These are phyloP conservation scores for Striga asiatica DNA, from an alignment of 257 asterid genomes.

Conservation along the genomic window DNA sequence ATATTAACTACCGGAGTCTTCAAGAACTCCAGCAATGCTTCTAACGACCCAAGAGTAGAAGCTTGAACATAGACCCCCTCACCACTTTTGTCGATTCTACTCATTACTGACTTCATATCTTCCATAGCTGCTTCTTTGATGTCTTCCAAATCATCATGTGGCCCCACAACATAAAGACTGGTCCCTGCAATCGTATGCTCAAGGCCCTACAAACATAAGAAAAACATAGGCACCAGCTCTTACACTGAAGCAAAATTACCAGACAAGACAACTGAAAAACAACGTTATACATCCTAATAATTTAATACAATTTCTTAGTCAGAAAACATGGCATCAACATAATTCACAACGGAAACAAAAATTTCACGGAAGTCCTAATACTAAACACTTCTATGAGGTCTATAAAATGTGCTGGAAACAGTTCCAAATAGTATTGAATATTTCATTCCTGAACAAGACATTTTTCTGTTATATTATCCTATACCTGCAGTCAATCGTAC, in stretches of 20 bases:
- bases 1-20: conserved; percentile 82
- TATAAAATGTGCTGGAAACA: not conserved
- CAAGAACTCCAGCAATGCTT: conserved; percentile 89
- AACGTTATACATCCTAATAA: not conserved
- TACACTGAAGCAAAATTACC: not conserved
- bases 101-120: conserved; percentile 91
- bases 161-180: conserved; percentile 79
- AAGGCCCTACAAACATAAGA: conserved; percentile 50
- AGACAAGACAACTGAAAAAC: conserved; percentile 17
- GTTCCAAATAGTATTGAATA: not conserved
- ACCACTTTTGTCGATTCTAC: conserved; percentile 81
- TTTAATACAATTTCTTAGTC: not conserved
- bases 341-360: not conserved
- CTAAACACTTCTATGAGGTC: conserved; percentile 6
- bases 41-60: conserved; percentile 93
- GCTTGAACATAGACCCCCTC: conserved; percentile 97
- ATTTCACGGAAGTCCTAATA: not conserved
- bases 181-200: conserved; percentile 99
- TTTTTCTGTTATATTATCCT: not conserved
- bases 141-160: conserved; percentile 70
- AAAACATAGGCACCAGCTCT: conserved; percentile 3
- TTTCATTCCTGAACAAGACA: not conserved
- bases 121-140: conserved; percentile 84
- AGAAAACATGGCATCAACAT: not conserved
- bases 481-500: not conserved